These are phyloP conservation scores for Calocera cornea DNA, from an alignment of 768 basidiomycete species.

Conservation along the genomic window DNA sequence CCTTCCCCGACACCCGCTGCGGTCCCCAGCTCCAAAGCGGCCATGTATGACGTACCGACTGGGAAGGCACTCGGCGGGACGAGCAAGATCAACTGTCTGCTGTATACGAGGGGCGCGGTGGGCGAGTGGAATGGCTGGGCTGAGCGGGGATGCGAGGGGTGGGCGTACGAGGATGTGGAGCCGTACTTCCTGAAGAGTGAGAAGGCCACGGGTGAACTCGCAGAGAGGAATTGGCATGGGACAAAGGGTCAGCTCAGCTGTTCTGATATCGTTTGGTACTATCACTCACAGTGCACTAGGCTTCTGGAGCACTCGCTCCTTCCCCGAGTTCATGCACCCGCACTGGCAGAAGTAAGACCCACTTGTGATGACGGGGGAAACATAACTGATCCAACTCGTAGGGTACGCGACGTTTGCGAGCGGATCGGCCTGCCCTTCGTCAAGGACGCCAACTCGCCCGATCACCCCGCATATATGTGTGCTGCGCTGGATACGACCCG, in stretches of 20 bases:
- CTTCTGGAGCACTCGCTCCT: not conserved
- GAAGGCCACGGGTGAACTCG: not conserved
- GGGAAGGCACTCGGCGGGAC: conserved; percentile 18
- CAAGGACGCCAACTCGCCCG: not conserved
- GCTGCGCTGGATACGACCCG: not conserved
- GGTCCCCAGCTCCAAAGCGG: not conserved
- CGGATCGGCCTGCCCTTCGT: not conserved
- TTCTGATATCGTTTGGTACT: not conserved
- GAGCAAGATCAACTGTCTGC: conserved; percentile 6
- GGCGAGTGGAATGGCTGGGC: conserved; percentile 25
- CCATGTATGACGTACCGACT: conserved; percentile 14
- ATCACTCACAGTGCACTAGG: not conserved
- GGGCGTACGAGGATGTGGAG: conserved; percentile 26
- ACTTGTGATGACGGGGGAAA: not conserved
- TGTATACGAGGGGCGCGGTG: conserved; percentile 22
- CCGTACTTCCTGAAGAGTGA: conserved; percentile 28
- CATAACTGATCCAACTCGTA: not conserved
- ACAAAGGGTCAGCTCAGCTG: not conserved
- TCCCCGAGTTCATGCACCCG: not conserved
- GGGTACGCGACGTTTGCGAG: not conserved
- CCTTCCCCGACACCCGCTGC: not conserved
- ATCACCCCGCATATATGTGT: not conserved
- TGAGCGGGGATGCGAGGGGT: conserved; percentile 23
- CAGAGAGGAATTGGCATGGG: not conserved
- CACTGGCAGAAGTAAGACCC: not conserved